Evolutionary conservation across 2,329 filamentous ascomycete species (phyloP), one percentile per base, ranked within the genome.

Genomic region (Exophiala phaeomuriformis): DNA sequence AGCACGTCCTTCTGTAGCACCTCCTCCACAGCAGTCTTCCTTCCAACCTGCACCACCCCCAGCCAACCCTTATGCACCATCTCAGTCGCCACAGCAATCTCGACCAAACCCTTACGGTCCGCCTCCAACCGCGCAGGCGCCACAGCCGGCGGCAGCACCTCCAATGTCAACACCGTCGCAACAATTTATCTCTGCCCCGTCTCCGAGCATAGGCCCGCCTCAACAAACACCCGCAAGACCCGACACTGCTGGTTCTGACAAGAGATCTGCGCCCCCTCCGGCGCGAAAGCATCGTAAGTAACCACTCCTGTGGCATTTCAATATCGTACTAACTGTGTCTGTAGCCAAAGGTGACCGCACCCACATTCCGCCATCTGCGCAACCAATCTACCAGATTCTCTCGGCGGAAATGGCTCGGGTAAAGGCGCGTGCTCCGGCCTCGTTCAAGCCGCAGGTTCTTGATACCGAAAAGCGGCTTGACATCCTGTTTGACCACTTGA

Each of bases 401-500:
- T 84, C 76, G 50, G 79, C 80, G 32, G 91, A 97, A 63, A 90
- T 97, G 82, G 84, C 91, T 64, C 86, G 90, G 33, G 87, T 98
- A 51, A 90, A 90, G 55, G 74, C 83, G 32, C 86, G 88, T 62
- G 93, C 93, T 0, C 93, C 93, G 12, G 76, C 85, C n/a, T 84
- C 85, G 10, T 96, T 93, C 73, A 85, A 88, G 59, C 79, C 84
- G 9, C 90, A 97, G 68, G 90, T 98, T 19, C 87, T 89, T 64
- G 93, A 97, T 68, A 93, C 90, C 1, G 88, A 95, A 68, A 95
- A 95, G 73, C 84, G 93, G 30, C 78, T 98, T 55, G 88, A 87
- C 64, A 84, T 96, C 47, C 76, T 98, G n/a, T 97, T 96, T 68
- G 91, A 98, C 67, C 90, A 96, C 69, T 77, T 98, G 44, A 98